phyloP scores from a whole-genome alignment of 345 rosid genomes.

The Lepidium didymum region DNA sequence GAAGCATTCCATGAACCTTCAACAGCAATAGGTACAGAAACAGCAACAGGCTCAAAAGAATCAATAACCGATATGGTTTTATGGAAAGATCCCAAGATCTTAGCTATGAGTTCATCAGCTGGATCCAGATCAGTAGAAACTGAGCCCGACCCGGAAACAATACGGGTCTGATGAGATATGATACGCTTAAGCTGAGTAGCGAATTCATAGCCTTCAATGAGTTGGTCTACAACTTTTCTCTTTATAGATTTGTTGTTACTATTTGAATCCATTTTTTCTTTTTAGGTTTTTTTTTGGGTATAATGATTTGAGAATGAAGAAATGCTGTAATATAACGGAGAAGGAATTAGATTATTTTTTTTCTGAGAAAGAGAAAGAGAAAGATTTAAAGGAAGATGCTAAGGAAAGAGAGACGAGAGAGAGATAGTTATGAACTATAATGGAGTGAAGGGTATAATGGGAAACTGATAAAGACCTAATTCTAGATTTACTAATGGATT shows the following conservation, averaged over 20 bases:
- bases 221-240: conserved; percentile 33
- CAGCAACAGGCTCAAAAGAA: conserved; percentile 8
- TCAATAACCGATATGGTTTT: conserved; percentile 37
- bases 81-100: conserved; percentile 54
- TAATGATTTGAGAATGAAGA: background rate
- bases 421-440: conserved; percentile 3
- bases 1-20: conserved; percentile 30
- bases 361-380: background rate
- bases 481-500: background rate
- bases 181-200: conserved; percentile 45
- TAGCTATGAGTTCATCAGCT: conserved; percentile 29
- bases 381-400: conserved; percentile 3
- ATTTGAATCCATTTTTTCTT: conserved; percentile 18
- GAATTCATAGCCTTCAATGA: conserved; percentile 39
- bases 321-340: conserved; percentile 13
- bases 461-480: background rate
- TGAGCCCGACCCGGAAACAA: background rate
- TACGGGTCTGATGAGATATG: conserved; percentile 21
- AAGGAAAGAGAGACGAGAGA: background rate
- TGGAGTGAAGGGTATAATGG: conserved; percentile 2
- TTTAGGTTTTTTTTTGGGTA: background rate
- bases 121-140: background rate
- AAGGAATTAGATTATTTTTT: background rate
- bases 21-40: conserved; percentile 9
- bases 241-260: conserved; percentile 13